Evolutionary conservation across 1,139 yeast genomes (phyloP).

Genomic region (Arxiozyma bovina): DNA sequence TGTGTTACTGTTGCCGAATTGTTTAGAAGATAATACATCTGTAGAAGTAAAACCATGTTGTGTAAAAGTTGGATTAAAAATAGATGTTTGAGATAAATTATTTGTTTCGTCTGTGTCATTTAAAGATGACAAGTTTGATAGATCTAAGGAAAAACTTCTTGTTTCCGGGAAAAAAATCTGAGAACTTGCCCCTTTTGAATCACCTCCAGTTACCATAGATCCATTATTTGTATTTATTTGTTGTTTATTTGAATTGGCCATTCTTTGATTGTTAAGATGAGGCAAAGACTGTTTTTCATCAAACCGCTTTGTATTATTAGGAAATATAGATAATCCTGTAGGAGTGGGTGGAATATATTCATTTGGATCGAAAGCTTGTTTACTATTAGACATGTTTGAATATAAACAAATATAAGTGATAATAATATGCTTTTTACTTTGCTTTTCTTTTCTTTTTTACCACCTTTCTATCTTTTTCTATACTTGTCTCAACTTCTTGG

Average conservation of each 20-base stretch:
- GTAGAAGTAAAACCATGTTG: neutral
- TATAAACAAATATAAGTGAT: neutral
- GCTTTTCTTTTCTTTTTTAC: no score
- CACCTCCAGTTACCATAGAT: neutral
- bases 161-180: neutral
- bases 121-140: neutral
- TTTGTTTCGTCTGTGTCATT: neutral
- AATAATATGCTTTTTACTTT: no score
- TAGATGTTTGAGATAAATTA: neutral
- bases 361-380: neutral
- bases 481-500: neutral
- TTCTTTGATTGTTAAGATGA: neutral
- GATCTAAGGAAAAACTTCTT: constrained; percentile 1
- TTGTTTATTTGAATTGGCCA: neutral
- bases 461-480: neutral
- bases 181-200: neutral
- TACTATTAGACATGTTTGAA: neutral
- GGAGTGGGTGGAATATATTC: neutral
- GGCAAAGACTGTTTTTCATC: neutral
- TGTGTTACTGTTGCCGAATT: neutral
- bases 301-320: neutral
- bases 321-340: neutral
- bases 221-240: neutral
- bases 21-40: neutral
- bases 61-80: neutral